phyloP scores from a whole-genome alignment of 2,329 filamentous ascomycete species.

The Neofusicoccum ribis region DNA sequence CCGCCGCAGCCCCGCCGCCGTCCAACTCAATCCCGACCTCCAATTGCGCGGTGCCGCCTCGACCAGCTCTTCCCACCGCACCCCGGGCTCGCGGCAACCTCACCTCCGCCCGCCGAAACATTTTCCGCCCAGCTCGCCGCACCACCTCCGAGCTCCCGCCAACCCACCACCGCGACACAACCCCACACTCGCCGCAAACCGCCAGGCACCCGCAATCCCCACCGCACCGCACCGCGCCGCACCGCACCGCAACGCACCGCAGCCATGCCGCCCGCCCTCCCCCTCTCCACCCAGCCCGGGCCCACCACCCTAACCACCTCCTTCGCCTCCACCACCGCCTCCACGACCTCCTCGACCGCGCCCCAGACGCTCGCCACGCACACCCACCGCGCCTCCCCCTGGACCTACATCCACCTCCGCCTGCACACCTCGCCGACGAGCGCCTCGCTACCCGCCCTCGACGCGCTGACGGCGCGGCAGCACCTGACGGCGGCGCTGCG shows the following conservation, averaged over 20 bases:
- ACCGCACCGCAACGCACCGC: background rate
- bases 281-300: background rate
- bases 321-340: background rate
- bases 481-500: constrained; percentile 63
- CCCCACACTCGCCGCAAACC: background rate
- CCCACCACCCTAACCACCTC: background rate
- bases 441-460: constrained; percentile 39
- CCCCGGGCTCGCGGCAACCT: background rate
- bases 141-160: background rate
- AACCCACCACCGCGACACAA: background rate
- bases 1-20: background rate
- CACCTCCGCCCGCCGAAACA: background rate
- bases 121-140: background rate
- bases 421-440: background rate
- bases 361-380: background rate
- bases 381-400: constrained; percentile 1
- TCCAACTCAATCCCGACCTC: background rate
- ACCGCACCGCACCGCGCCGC: no score
- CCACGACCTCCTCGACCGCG: background rate
- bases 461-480: constrained; percentile 61
- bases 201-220: background rate
- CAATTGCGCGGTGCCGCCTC: background rate
- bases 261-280: constrained; percentile 8
- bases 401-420: constrained; percentile 19
- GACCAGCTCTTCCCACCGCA: background rate